Conservation (phyloP, 352 stramenopile genomes). For the Thraustochytrium striatum region DNA sequence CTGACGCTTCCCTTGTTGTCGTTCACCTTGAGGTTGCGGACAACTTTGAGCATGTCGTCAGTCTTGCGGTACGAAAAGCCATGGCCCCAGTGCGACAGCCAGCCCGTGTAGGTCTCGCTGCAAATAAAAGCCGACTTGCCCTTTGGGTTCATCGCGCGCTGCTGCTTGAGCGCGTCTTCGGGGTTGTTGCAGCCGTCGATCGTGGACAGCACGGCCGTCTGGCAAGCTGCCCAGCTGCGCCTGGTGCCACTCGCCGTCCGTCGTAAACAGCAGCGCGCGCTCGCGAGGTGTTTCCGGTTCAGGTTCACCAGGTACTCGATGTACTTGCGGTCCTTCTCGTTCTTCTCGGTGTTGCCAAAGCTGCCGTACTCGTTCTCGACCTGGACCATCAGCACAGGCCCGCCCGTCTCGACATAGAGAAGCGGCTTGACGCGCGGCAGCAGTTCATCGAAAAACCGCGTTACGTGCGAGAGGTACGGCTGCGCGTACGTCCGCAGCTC, state of each 20-base stretch:
- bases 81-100: conserved; percentile 57
- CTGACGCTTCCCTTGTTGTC: conserved; percentile 51
- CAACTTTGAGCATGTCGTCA: conserved; percentile 27
- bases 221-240: too few species aligned
- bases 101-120: conserved; percentile 57
- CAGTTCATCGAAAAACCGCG: not conserved
- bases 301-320: conserved; percentile 49
- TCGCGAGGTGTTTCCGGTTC: too few species aligned
- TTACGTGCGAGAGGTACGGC: conserved; percentile 52
- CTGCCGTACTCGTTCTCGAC: conserved; percentile 68
- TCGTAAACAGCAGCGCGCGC: too few species aligned
- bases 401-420: conserved; percentile 51
- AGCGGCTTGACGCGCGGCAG: conserved; percentile 49
- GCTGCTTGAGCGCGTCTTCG: conserved; percentile 1
- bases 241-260: conserved; percentile 52
- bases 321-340: not conserved
- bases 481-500: conserved; percentile 55
- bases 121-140: conserved; percentile 50
- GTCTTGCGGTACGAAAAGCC: conserved; percentile 48
- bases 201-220: conserved; percentile 41
- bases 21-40: conserved; percentile 47
- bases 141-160: conserved; percentile 50
- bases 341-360: conserved; percentile 34
- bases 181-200: conserved; percentile 49
- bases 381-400: conserved; percentile 63